A percentile compares a stretch with the other conserved stretches of the same genome.
These are phyloP conservation scores for Psophocarpus tetragonolobus DNA, from an alignment of 306 rosid species.

Conservation along the genomic window DNA sequence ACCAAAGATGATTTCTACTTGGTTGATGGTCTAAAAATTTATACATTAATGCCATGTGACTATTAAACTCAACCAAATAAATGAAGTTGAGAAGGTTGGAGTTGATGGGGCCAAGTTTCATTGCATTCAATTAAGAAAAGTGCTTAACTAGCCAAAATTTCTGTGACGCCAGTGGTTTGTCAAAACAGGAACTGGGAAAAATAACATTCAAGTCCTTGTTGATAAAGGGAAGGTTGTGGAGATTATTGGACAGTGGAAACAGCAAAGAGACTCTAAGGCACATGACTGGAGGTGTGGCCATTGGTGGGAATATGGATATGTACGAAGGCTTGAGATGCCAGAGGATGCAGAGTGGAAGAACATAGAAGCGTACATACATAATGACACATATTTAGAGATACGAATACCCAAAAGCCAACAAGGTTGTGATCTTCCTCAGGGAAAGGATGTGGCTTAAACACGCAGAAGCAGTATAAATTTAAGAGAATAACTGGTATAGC, in stretches of 20 bases:
- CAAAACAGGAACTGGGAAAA: conserved; percentile 73
- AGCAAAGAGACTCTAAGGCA: conserved; percentile 55
- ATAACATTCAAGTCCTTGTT: conserved; percentile 55
- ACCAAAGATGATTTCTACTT: neutral
- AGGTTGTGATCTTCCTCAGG: conserved; percentile 44
- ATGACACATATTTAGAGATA: conserved; percentile 65
- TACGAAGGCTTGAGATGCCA: conserved; percentile 91
- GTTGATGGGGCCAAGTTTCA: conserved; percentile 39
- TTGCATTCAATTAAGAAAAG: conserved; percentile 26
- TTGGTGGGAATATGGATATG: conserved; percentile 94
- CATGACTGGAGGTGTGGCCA: conserved; percentile 81
- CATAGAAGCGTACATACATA: conserved; percentile 56
- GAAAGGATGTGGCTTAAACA: conserved; percentile 40
- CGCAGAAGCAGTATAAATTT: conserved; percentile 42
- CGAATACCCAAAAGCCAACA: conserved; percentile 59
- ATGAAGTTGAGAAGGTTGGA: conserved; percentile 1
- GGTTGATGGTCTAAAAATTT: neutral
- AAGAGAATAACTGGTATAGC: neutral
- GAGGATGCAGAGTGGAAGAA: conserved; percentile 86
- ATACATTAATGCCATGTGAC: neutral
- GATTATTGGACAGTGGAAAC: conserved; percentile 85
- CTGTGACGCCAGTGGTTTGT: conserved; percentile 42
- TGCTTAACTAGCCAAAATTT: conserved; percentile 36
- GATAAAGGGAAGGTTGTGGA: conserved; percentile 82
- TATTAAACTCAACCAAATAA: neutral